These are phyloP conservation scores for Candida alai DNA, from an alignment of 805 yeast species.

Conservation along the genomic window DNA sequence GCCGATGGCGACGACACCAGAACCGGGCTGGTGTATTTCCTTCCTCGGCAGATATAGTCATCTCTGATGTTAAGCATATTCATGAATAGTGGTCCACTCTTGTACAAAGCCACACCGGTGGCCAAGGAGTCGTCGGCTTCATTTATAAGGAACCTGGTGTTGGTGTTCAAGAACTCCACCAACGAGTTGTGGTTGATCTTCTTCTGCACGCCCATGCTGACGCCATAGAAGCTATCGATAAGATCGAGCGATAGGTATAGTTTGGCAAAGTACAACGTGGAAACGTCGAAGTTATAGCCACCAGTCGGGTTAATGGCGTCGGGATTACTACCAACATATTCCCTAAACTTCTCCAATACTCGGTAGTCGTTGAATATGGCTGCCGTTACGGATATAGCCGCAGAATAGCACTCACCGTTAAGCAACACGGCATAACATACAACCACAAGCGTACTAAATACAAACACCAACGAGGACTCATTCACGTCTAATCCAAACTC, in stretches of 20 bases:
- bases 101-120: slow-evolving; percentile 13
- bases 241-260: slow-evolving; percentile 45
- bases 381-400: slow-evolving; percentile 50
- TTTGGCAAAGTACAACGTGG: slow-evolving; percentile 34
- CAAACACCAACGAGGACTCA: slow-evolving; percentile 25
- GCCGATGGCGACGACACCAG: background rate
- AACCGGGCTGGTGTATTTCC: background rate
- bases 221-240: slow-evolving; percentile 29
- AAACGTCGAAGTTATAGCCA: slow-evolving; percentile 19
- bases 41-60: slow-evolving; percentile 2
- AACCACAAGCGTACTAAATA: slow-evolving; percentile 27
- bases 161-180: background rate
- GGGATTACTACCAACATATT: slow-evolving; percentile 25
- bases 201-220: slow-evolving; percentile 32
- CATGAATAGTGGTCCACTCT: slow-evolving; percentile 11
- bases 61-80: slow-evolving; percentile 16
- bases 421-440: slow-evolving; percentile 55
- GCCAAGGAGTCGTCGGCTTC: slow-evolving; percentile 3
- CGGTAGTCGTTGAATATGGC: slow-evolving; percentile 58
- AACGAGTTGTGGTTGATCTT: slow-evolving; percentile 12
- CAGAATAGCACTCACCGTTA: slow-evolving; percentile 57
- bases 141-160: slow-evolving; percentile 1
- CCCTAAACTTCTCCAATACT: slow-evolving; percentile 42
- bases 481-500: slow-evolving; percentile 16
- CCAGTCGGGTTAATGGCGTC: slow-evolving; percentile 4